These are phyloP conservation scores for Trichoderma harzianum DNA, from an alignment of 2,329 filamentous ascomycete species.

Conservation along the genomic window DNA sequence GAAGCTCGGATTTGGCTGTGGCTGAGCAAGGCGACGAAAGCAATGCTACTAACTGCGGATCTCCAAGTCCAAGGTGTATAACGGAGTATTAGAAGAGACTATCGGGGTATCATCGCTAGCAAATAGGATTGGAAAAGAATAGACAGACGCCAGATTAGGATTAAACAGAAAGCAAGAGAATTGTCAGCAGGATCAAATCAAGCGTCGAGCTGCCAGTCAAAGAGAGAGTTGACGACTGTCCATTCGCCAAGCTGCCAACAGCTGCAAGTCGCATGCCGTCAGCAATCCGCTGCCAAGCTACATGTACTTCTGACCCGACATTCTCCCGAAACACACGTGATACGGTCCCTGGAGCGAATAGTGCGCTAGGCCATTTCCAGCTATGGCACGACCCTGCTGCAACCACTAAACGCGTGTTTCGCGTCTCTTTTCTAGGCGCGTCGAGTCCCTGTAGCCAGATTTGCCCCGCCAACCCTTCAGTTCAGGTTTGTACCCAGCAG, in stretches of 20 bases:
- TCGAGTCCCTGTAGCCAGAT: slow-evolving; percentile 21
- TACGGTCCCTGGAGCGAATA: background rate
- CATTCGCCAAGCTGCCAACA: background rate
- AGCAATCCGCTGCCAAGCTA: background rate
- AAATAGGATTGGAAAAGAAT: slow-evolving; percentile 1
- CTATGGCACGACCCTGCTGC: slow-evolving; percentile 19
- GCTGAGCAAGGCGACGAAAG: background rate
- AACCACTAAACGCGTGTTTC: slow-evolving; percentile 31
- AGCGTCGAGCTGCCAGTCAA: background rate
- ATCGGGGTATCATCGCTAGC: slow-evolving; percentile 46
- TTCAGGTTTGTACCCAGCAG: background rate
- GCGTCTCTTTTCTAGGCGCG: slow-evolving; percentile 25
- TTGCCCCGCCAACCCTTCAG: slow-evolving; percentile 10
- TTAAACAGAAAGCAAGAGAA: background rate
- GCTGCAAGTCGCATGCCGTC: slow-evolving; percentile 4
- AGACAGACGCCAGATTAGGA: slow-evolving; percentile 2
- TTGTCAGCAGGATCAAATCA: background rate
- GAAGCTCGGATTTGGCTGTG: background rate
- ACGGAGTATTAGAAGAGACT: background rate
- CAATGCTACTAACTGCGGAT: background rate
- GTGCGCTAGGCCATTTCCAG: background rate
- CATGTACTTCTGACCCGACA: background rate
- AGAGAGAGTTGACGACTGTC: background rate
- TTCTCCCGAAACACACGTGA: slow-evolving; percentile 16
- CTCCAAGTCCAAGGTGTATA: slow-evolving; percentile 18